Evolutionary conservation across 169 alveolate genomes (phyloP), one percentile per base, ranked within the genome.

Genomic region (Plasmodium relictum): DNA sequence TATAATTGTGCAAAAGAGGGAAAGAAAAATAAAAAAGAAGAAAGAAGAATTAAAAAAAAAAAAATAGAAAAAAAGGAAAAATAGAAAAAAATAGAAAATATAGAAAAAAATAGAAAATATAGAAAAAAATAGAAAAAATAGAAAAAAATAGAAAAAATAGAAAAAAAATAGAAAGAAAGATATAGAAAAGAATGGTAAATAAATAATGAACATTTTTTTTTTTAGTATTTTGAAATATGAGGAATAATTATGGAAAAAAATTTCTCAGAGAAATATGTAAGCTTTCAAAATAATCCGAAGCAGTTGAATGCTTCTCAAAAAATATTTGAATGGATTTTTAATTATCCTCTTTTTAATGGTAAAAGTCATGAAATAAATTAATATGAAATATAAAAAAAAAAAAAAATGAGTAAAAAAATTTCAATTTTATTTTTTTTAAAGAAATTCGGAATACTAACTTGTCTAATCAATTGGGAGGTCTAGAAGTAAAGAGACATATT

Each of bases 331-430:
- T 80, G 83, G 90, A 80, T 80, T 31, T 74, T 80, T 59, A 80
- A 80, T 31, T 80, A 80, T 61, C 90, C 90, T n/a, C 71, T 80
- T 70, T 80, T 80, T 61, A 80, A 45, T 71, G 90, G 90, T 80
- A 59, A 66, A 31, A 1, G 3, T 31, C 39, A 31, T 31, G 1
- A 3, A 31, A 31, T 31, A 31, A 31, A 31, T 31, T 31, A 3
- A 31, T 31, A 2, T 31, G 3, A 31, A 31, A 2, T 31, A 31
- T 31, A 31, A 31, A 3, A 73, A 14, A 22, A 10, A 22, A 14
- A 16, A n/a, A 39, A 44, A 24, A 48, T 22, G 1, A 44, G 2
- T 0, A 62, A 9, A 62, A 62, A 3, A 12, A 62, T 61, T 74
- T 48, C 31, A 52, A 6, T 74, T 74, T 44, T 45, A n/a, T 39